Evolutionary conservation across 169 alveolate genomes (phyloP), one percentile per base, ranked within the genome.

Genomic region (Fabrea salina): DNA sequence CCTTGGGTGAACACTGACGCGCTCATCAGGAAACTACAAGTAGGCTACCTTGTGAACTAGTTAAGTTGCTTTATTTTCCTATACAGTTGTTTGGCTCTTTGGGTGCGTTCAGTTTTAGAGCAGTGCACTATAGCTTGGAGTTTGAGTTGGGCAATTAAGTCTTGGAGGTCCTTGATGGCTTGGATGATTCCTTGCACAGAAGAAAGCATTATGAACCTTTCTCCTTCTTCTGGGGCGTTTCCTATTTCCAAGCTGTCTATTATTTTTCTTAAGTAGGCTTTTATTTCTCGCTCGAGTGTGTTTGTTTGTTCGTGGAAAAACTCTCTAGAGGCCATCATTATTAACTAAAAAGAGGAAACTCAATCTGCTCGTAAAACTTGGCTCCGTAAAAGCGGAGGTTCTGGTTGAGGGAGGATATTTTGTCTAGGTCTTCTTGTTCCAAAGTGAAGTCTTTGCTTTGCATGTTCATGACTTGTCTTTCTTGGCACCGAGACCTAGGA

Each of bases 1-100:
- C 90, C 88, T 47, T 82, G 89, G 90, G 85, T 82, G 27, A 82
- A 82, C 50, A 79, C 13, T 35, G 39, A 56, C n/a, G 13, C 35
- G 8, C 13, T 81, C 13, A 19, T 81, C 25, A 85, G 57, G 25
- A 44, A 71, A 25, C 19, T 25, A 51, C 61, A 78, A 27, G n/a
- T 80, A 16, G 86, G 86, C 16, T 27, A 33, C 25, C 39, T 61
- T n/a, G n/a, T n/a, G n/a, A n/a, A n/a, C n/a, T n/a, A n/a, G n/a
- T n/a, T n/a, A n/a, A n/a, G n/a, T n/a, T n/a, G n/a, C n/a, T n/a
- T n/a, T n/a, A n/a, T n/a, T n/a, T n/a, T n/a, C n/a, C n/a, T n/a
- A n/a, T n/a, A n/a, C n/a, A n/a, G n/a, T n/a, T n/a, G n/a, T n/a
- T n/a, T n/a, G n/a, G n/a, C n/a, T n/a, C n/a, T n/a, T n/a, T n/a